A percentile compares a stretch with the other conserved stretches of the same genome.
Evolutionary conservation across 2,329 filamentous ascomycete species (phyloP).

Genomic region (Botrytis aclada): DNA sequence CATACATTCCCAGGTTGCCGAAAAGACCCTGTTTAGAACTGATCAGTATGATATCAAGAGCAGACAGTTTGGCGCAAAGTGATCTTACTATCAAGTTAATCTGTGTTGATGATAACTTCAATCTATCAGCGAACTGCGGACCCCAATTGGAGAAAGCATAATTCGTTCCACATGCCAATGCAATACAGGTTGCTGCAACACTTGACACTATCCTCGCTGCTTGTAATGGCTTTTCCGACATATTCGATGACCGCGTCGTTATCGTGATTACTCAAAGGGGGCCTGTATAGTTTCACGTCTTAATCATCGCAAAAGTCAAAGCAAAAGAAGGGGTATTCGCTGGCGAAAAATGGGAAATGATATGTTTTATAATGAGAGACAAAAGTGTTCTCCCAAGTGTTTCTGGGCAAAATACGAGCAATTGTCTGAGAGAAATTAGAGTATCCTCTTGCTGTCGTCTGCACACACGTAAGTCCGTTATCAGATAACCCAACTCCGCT

Average conservation of each 20-base stretch:
- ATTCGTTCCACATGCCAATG: slow-evolving; percentile 90
- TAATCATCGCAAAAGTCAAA: slow-evolving; percentile 23
- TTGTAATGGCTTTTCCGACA: slow-evolving; percentile 50
- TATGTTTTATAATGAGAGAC: background rate
- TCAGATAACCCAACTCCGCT: background rate
- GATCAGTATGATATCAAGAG: slow-evolving; percentile 33
- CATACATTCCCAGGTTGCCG: slow-evolving; percentile 93
- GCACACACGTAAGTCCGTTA: slow-evolving; percentile 12
- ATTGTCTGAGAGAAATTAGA: slow-evolving; percentile 21
- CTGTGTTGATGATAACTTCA: slow-evolving; percentile 87
- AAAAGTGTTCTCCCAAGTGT: background rate
- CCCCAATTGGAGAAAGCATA: slow-evolving; percentile 99
- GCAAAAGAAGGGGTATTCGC: background rate
- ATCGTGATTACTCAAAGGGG: slow-evolving; percentile 5
- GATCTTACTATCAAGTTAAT: slow-evolving; percentile 78
- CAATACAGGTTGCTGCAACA: slow-evolving; percentile 77
- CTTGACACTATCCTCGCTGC: slow-evolving; percentile 76
- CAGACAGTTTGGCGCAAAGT: slow-evolving; percentile 12
- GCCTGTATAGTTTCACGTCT: slow-evolving; percentile 21
- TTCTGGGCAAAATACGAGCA: background rate
- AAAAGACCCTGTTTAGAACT: slow-evolving; percentile 53
- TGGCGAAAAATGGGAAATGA: background rate
- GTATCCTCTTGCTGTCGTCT: slow-evolving; percentile 17
- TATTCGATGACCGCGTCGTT: slow-evolving; percentile 32
- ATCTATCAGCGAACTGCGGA: slow-evolving; percentile 84